phyloP scores from a whole-genome alignment of 306 rosid genomes.

The Ormosia semicastrata region DNA sequence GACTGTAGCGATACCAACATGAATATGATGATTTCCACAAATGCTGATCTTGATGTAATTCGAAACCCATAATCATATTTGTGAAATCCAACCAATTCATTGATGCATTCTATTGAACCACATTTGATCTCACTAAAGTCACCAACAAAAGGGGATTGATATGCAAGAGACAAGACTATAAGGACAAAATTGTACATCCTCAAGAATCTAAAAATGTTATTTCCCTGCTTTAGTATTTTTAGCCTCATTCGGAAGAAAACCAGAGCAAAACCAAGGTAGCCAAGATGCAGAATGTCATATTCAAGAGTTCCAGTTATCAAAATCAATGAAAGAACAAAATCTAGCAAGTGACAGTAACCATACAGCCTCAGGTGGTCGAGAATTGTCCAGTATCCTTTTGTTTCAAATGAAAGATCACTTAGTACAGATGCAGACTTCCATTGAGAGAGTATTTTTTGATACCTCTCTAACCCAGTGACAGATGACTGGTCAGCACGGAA shows the following conservation, averaged over 20 bases:
- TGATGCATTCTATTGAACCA: conserved; percentile 60
- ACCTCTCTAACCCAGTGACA: conserved; percentile 55
- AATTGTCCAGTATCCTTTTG: conserved; percentile 93
- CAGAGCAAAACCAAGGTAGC: conserved; percentile 94
- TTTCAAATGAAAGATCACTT: conserved; percentile 89
- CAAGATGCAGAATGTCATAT: conserved; percentile 90
- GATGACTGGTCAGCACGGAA: conserved; percentile 76
- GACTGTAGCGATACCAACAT: conserved; percentile 85
- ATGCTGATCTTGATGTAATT: conserved; percentile 84
- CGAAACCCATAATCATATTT: conserved; percentile 91
- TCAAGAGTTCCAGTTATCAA: conserved; percentile 93
- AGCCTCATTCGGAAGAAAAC: conserved; percentile 80
- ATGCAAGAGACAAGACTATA: conserved; percentile 84
- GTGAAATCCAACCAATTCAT: conserved; percentile 73
- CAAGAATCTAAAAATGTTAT: conserved; percentile 69
- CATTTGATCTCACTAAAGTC: conserved; percentile 51
- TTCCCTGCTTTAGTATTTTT: conserved; percentile 80
- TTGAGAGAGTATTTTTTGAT: conserved; percentile 63
- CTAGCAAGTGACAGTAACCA: conserved; percentile 81
- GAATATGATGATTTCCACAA: conserved; percentile 89
- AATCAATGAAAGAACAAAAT: conserved; percentile 82
- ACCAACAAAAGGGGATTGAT: conserved; percentile 90
- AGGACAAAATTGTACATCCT: conserved; percentile 80
- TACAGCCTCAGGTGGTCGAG: conserved; percentile 88
- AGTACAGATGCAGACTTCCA: conserved; percentile 71